phyloP scores from a whole-genome alignment of 2,329 filamentous ascomycete species.

The Leptographium flavum region DNA sequence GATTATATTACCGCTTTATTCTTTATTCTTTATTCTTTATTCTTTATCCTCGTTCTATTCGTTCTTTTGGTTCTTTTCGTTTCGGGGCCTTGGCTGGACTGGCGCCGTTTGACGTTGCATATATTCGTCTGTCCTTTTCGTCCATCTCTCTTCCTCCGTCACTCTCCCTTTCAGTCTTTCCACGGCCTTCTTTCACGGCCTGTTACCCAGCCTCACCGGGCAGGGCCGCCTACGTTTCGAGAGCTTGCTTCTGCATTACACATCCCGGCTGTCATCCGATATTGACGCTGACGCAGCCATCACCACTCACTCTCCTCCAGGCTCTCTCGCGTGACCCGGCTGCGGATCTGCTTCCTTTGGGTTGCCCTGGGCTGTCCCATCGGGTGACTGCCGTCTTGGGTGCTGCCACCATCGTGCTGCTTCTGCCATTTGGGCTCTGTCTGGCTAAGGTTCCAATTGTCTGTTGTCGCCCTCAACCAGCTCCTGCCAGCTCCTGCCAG shows the following conservation, averaged over 20 bases:
- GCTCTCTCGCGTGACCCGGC: not conserved
- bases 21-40: not conserved
- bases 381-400: not conserved
- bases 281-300: too few species aligned
- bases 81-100: not conserved
- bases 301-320: not conserved
- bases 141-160: too few species aligned
- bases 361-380: not conserved
- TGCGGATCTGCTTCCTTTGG: not conserved
- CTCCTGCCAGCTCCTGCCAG: too few species aligned
- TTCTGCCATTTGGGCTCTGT: not conserved
- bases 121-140: conserved; percentile 1
- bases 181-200: not conserved
- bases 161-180: not conserved
- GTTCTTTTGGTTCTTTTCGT: not conserved
- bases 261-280: not conserved
- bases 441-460: too few species aligned
- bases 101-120: not conserved
- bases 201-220: too few species aligned
- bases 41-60: not conserved
- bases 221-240: not conserved
- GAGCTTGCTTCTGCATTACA: not conserved
- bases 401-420: not conserved
- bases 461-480: too few species aligned
- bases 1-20: too few species aligned